These are phyloP conservation scores for Trichoderma koningii DNA, from an alignment of 2,329 filamentous ascomycete genomes.

Conservation along the genomic window DNA sequence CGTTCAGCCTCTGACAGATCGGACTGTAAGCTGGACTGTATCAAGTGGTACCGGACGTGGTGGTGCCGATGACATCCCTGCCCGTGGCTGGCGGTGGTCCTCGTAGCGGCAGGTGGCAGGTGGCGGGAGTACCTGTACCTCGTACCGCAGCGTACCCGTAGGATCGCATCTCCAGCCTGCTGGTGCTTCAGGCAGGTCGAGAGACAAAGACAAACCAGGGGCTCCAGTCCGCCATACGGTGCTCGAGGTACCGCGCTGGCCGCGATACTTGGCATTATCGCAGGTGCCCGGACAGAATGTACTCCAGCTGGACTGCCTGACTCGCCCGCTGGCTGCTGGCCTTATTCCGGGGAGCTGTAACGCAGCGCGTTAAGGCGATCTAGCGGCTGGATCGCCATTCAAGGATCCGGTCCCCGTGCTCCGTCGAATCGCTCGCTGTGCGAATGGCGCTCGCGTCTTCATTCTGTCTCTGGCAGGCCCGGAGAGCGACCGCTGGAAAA, in stretches of 20 bases:
- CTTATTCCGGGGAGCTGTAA: constrained; percentile 17
- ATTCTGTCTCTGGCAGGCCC: neutral
- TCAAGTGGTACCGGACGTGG: neutral
- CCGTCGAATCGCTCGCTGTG: constrained; percentile 7
- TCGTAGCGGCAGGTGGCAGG: constrained; percentile 2
- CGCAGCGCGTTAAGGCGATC: constrained; percentile 8
- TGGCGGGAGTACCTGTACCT: neutral
- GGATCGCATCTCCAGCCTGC: neutral
- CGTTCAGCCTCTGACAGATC: no score
- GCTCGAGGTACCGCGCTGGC: constrained; percentile 7
- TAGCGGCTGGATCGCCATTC: constrained; percentile 22
- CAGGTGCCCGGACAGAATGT: constrained; percentile 14
- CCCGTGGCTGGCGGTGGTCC: constrained; percentile 7
- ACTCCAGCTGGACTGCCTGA: neutral
- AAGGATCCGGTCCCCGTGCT: constrained; percentile 2
- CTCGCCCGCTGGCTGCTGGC: constrained; percentile 10
- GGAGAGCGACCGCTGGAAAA: neutral
- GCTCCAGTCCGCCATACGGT: constrained; percentile 8
- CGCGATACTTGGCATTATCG: neutral
- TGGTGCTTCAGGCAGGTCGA: constrained; percentile 22
- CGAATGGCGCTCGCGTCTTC: neutral
- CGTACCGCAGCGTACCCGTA: no score
- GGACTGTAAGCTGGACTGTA: neutral
- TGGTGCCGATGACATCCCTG: constrained; percentile 18
- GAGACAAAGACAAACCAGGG: constrained; percentile 16